A percentile compares a stretch with the other conserved stretches of the same genome.
Conservation (phyloP, 1,139 yeast species). For the Chernovozyma sophiae-reginae region DNA sequence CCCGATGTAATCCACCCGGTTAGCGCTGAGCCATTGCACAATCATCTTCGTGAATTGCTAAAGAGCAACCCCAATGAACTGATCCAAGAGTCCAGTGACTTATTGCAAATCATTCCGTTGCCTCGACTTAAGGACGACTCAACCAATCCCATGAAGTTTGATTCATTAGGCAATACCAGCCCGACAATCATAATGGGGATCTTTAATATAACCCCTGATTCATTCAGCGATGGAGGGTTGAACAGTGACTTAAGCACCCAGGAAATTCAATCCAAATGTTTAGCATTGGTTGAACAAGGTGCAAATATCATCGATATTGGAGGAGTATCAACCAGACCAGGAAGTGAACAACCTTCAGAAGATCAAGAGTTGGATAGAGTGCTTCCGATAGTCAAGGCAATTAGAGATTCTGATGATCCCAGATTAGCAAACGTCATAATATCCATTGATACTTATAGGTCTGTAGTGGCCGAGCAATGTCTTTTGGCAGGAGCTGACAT, state of each 20-base stretch:
- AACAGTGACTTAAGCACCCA: slow-evolving; percentile 23
- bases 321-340: slow-evolving; percentile 90
- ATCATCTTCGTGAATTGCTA: slow-evolving; percentile 61
- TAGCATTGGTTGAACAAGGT: slow-evolving; percentile 50
- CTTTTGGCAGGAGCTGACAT: slow-evolving; percentile 82
- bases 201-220: slow-evolving; percentile 87
- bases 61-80: slow-evolving; percentile 26
- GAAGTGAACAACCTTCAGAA: slow-evolving; percentile 54
- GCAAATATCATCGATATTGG: slow-evolving; percentile 81
- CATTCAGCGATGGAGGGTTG: slow-evolving; percentile 89
- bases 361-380: slow-evolving; percentile 65
- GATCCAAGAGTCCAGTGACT: slow-evolving; percentile 44
- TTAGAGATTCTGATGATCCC: slow-evolving; percentile 37
- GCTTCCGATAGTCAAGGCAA: slow-evolving; percentile 61
- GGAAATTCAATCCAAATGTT: slow-evolving; percentile 33
- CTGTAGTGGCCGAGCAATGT: slow-evolving; percentile 67
- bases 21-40: slow-evolving; percentile 72
- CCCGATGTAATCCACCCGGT: slow-evolving; percentile 71
- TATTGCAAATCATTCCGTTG: slow-evolving; percentile 45
- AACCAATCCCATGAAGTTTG: slow-evolving; percentile 31
- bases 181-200: slow-evolving; percentile 73
- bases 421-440: slow-evolving; percentile 45
- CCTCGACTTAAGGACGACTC: slow-evolving; percentile 17
- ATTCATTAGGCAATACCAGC: slow-evolving; percentile 25
- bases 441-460: slow-evolving; percentile 82